Evolutionary conservation across 495 filamentous ascomycete species (phyloP), one percentile per base, ranked within the genome.

Genomic region (Pyrenopolyporus hunteri): DNA sequence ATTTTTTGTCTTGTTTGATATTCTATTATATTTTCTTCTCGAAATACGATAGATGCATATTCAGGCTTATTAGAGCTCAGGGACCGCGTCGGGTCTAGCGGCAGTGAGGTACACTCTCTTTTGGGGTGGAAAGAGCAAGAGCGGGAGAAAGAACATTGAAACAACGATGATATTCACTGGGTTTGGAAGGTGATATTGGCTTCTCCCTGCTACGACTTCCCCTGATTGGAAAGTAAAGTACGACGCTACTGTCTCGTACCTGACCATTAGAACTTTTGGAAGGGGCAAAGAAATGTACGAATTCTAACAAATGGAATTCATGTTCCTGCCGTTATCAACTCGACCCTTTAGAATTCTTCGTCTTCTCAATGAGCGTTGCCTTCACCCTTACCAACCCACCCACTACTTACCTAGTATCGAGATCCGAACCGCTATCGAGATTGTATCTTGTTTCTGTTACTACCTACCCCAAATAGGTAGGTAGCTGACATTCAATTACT

Each of bases 181-280:
- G 56, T 61, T 66, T 39, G 63, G 63, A 60, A 66, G 63, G 63
- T 66, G 63, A 17, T 56, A 48, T 57, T 57, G 50, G 33, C 6
- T 20, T 46, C 23, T 37, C 60, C 33, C 10, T 42, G 29, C 2
- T 44, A 60, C 56, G 50, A 57, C 63, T 66, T 57, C 63, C 57
- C 44, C 32, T 47, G 63, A 60, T 43, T 57, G 63, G 55, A 57
- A 20, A 33, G 25, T 47, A 35, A 45, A 60, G 45, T 60, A 57
- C 63, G 42, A 66, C 63, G 33, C 43, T 64, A 43, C n/a, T 32
- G 53, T 13, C 29, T 63, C 46, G 40, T 50, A 39, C 55, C 61
- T 54, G 29, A 57, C 39, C 1, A 44, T 19, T 14, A 25, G 23
- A 37, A 53, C 39, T 28, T 53, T 31, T 28, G 29, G 46, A 17